phyloP scores from a whole-genome alignment of 2,329 filamentous ascomycete species.

The Zasmidium cellare region DNA sequence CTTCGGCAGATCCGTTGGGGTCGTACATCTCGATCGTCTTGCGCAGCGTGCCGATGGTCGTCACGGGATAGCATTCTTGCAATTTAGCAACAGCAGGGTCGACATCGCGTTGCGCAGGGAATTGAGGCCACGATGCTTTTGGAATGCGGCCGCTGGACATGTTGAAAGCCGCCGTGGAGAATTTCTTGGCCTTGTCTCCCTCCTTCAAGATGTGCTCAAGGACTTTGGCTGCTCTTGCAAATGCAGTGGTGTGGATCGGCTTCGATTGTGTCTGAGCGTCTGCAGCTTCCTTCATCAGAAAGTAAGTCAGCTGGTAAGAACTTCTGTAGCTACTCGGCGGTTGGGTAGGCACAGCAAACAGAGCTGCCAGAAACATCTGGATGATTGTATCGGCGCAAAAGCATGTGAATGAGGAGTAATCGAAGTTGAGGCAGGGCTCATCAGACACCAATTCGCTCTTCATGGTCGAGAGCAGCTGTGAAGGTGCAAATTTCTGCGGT shows the following conservation, averaged over 20 bases:
- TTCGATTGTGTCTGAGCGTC: background rate
- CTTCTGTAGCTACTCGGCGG: background rate
- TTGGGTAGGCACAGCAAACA: background rate
- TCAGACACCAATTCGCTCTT: slow-evolving; percentile 9
- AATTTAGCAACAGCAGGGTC: background rate
- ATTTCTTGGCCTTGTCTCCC: background rate
- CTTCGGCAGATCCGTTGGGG: background rate
- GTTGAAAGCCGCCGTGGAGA: background rate
- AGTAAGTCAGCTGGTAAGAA: background rate
- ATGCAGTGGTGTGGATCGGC: background rate
- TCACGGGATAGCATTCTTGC: background rate
- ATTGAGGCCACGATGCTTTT: background rate
- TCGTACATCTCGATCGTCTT: slow-evolving; percentile 3
- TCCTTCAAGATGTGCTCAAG: background rate
- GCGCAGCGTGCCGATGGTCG: background rate
- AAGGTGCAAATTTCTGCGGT: slow-evolving; percentile 5
- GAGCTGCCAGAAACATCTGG: background rate
- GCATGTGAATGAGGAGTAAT: slow-evolving; percentile 13
- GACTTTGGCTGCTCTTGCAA: background rate
- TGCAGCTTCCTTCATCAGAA: slow-evolving; percentile 1
- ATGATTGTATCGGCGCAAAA: background rate
- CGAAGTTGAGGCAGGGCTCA: slow-evolving; percentile 18
- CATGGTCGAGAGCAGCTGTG: slow-evolving; percentile 11
- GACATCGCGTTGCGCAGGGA: background rate
- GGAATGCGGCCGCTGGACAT: slow-evolving; percentile 3